Evolutionary conservation across 2,329 filamentous ascomycete species (phyloP), one percentile per base, ranked within the genome.

Genomic region (Hymenoscyphus fructigenus): DNA sequence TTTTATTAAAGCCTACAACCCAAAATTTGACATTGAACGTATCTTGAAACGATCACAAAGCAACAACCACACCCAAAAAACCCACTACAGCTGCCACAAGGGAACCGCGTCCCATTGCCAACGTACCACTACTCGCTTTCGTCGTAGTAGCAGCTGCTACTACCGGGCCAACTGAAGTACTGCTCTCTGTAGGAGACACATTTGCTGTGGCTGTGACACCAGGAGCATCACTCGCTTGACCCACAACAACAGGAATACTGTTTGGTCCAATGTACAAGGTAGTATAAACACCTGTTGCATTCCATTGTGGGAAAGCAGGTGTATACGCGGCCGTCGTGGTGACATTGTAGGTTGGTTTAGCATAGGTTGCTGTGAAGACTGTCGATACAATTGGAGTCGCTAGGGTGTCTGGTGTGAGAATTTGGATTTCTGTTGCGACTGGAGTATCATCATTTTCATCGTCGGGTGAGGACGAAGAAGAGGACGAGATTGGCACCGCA

Each of bases 221-320:
- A 26, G 50, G 50, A 5, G 50, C 50, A 29, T 55, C 50, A 28
- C 50, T 55, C 14, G 50, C 50, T 28, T 55, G 50, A 2, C 57
- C 57, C 15, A 59, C 57, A 23, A 38, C 57, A 1, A 41, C 32
- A 17, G 57, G 57, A 14, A 28, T 23, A 34, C 57, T 59, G 20
- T 20, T 59, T 15, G 57, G 29, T 20, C 57, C 57, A 20, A 59
- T 15, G 32, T 59, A 59, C 14, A 38, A 15, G 10, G 17, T 59
- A 15, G 32, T 41, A 36, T 59, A 59, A 23, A 59, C 23, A 17
- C 53, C 34, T 38, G 64, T 62, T 5, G 53, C 36, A 38, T 66
- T 69, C 63, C 65, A 69, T 20, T 65, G 61, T 3, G 68, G 66
- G 53, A 62, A 65, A 10, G 66, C 57, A 2, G 63, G 36, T 9